Evolutionary conservation across 192 early-diverging fungal genomes (phyloP).

Genomic region (Backusella parvicylindrica): DNA sequence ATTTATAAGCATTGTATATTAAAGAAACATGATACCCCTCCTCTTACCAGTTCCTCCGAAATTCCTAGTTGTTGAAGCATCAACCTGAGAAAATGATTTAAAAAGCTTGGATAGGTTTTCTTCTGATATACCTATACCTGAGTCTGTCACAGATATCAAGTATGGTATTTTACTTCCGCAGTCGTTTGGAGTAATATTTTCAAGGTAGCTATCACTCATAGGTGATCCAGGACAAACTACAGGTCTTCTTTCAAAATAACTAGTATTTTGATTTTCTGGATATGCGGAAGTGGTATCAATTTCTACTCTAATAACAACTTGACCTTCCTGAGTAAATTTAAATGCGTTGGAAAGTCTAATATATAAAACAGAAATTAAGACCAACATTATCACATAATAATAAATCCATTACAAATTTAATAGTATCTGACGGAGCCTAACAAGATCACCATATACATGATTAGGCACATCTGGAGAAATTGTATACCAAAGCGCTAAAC

Average conservation of each 20-base stretch:
- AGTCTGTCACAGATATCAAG: slow-evolving; percentile 31
- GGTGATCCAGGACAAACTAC: neutral
- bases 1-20: slow-evolving; percentile 45
- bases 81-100: slow-evolving; percentile 61
- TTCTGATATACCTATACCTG: slow-evolving; percentile 42
- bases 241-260: neutral
- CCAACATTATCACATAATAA: too few species aligned
- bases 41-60: slow-evolving; percentile 51
- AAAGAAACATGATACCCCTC: neutral
- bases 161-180: neutral
- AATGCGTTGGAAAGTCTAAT: slow-evolving; percentile 49
- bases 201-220: neutral
- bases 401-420: slow-evolving; percentile 36
- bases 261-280: neutral
- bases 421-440: slow-evolving; percentile 50
- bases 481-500: slow-evolving; percentile 33
- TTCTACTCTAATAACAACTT: slow-evolving; percentile 32
- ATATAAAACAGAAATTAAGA: neutral
- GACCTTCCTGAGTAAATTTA: slow-evolving; percentile 48
- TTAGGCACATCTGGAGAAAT: slow-evolving; percentile 27
- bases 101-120: slow-evolving; percentile 51
- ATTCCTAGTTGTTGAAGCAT: slow-evolving; percentile 50
- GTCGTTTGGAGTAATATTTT: neutral
- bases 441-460: slow-evolving; percentile 47
- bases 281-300: neutral